Evolutionary conservation across 1,284 basidiomycete genomes (phyloP).

Genomic region (Cryptococcus jaspeensis): DNA sequence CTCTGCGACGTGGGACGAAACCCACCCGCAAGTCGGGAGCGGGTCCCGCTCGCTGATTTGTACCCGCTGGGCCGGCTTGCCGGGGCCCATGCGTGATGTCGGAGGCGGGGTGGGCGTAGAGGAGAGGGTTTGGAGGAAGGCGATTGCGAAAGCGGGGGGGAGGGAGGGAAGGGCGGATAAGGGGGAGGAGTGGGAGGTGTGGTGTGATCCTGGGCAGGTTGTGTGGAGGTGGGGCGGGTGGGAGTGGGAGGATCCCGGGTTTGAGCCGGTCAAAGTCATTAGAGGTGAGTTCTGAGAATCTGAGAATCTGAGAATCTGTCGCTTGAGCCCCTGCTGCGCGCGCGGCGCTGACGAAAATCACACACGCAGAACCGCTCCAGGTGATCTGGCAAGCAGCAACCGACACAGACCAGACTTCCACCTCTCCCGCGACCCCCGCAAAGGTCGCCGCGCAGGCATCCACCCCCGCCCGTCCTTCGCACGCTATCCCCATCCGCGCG

Average conservation of each 20-base stretch:
- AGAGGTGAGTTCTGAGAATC: conserved; percentile 28
- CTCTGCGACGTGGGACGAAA: conserved; percentile 40
- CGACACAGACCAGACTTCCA: conserved; percentile 9
- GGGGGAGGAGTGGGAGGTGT: conserved; percentile 50
- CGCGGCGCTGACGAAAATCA: neutral
- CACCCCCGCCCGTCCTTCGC: conserved; percentile 37
- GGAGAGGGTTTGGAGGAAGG: conserved; percentile 30
- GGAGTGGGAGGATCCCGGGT: conserved; percentile 48
- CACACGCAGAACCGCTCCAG: conserved; percentile 30
- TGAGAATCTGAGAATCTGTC: neutral
- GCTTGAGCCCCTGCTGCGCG: neutral
- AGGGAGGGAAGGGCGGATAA: conserved; percentile 17
- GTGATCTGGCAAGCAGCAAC: conserved; percentile 44
- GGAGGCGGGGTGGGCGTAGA: conserved; percentile 35
- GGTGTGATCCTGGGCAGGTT: conserved; percentile 51
- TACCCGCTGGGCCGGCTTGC: conserved; percentile 32
- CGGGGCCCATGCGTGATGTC: conserved; percentile 27
- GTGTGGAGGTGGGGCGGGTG: conserved; percentile 49
- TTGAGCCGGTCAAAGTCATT: conserved; percentile 39
- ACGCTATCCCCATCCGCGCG: conserved; percentile 48
- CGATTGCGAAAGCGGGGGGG: conserved; percentile 24
- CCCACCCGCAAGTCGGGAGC: conserved; percentile 37
- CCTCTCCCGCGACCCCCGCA: conserved; percentile 15
- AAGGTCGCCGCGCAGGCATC: conserved; percentile 4
- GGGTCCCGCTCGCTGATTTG: conserved; percentile 47